phyloP scores from a whole-genome alignment of 805 yeast species.

The Zygosaccharomyces gambellarensis region DNA sequence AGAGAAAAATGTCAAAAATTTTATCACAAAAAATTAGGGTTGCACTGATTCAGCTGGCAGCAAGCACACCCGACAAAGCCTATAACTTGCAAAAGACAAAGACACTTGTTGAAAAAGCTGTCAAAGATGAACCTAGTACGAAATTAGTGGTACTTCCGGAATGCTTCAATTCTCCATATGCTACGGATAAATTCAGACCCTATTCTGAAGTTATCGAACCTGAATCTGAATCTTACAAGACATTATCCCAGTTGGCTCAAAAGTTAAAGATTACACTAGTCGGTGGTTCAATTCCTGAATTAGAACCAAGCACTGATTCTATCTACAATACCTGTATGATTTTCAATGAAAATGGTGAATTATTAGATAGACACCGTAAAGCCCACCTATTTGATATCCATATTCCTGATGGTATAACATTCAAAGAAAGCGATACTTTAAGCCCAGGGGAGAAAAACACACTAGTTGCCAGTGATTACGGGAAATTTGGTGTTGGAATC shows the following conservation, averaged over 20 bases:
- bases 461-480: slow-evolving; percentile 36
- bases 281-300: slow-evolving; percentile 93
- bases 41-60: slow-evolving; percentile 83
- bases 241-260: slow-evolving; percentile 63
- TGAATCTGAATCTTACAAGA: slow-evolving; percentile 53
- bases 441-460: slow-evolving; percentile 82
- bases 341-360: slow-evolving; percentile 64
- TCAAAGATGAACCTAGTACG: slow-evolving; percentile 49
- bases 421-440: slow-evolving; percentile 72
- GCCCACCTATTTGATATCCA: slow-evolving; percentile 90
- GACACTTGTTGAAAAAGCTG: slow-evolving; percentile 59
- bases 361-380: slow-evolving; percentile 85
- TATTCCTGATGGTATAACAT: slow-evolving; percentile 84
- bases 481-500: slow-evolving; percentile 75
- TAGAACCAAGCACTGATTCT: slow-evolving; percentile 49
- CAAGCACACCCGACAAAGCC: slow-evolving; percentile 60
- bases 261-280: slow-evolving; percentile 58
- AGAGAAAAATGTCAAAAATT: slow-evolving; percentile 9
- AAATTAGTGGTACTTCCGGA: slow-evolving; percentile 87
- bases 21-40: slow-evolving; percentile 54
- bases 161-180: slow-evolving; percentile 93
- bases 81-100: slow-evolving; percentile 70
- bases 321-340: slow-evolving; percentile 70
- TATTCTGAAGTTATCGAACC: slow-evolving; percentile 84
- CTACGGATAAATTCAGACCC: slow-evolving; percentile 77